Conservation (phyloP, 257 asterid species). For the Lavandula angustifolia region DNA sequence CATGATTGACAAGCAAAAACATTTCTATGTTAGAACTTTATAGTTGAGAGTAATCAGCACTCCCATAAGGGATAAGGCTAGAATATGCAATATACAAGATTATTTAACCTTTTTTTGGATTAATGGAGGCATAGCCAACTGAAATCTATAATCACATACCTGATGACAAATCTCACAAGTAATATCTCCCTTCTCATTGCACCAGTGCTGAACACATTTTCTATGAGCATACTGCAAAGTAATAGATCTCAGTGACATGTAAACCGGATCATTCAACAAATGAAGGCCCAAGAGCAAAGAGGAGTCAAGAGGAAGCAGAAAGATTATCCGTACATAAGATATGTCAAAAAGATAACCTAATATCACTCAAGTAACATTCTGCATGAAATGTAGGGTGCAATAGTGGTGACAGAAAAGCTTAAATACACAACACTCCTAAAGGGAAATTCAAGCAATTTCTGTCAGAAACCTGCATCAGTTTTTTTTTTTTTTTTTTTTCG, state of each 20-base stretch:
- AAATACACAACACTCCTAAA: background rate
- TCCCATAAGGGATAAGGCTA: background rate
- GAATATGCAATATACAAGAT: constrained; percentile 13
- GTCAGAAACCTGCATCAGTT: background rate
- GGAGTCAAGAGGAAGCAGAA: background rate
- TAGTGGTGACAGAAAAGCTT: background rate
- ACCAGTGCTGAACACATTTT: constrained; percentile 95
- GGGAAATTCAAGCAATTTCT: background rate
- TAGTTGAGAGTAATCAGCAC: constrained; percentile 1
- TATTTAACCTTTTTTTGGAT: constrained; percentile 1
- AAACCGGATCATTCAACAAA: constrained; percentile 1
- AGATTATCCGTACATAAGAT: constrained; percentile 1
- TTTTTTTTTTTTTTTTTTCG: no score
- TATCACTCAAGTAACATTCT: background rate
- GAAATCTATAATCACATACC: constrained; percentile 46
- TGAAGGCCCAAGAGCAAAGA: constrained; percentile 13
- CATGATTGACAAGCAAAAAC: background rate
- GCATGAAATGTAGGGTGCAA: constrained; percentile 6
- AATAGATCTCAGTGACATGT: constrained; percentile 28
- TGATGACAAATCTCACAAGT: constrained; percentile 96
- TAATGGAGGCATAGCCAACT: background rate
- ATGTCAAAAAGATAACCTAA: constrained; percentile 21
- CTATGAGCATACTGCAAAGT: constrained; percentile 91
- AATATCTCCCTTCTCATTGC: constrained; percentile 97
- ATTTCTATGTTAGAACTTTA: background rate